These are phyloP conservation scores for Tripterygium wilfordii DNA, from an alignment of 177 flowering plant species.

Conservation along the genomic window DNA sequence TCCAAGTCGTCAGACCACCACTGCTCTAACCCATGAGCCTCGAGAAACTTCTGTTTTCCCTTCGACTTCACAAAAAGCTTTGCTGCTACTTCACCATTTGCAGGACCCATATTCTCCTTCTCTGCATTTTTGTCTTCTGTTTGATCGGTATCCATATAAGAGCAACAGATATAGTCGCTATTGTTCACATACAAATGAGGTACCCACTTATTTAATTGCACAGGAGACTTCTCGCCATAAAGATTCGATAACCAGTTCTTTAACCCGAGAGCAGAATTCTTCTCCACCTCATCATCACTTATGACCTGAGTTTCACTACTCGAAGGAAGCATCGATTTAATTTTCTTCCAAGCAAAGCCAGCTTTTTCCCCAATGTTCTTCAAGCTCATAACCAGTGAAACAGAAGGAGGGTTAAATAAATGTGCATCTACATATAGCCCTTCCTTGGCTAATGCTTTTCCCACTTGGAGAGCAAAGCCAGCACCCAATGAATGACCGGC, in stretches of 20 bases:
- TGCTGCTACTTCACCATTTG: constrained; percentile 34
- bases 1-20: constrained; percentile 97
- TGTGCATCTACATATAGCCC: constrained; percentile 82
- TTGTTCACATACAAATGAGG: constrained; percentile 89
- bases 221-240: constrained; percentile 41
- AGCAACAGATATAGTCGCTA: constrained; percentile 90
- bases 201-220: constrained; percentile 46
- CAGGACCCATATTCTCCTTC: constrained; percentile 37
- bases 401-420: constrained; percentile 94
- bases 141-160: constrained; percentile 48
- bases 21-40: constrained; percentile 91
- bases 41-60: constrained; percentile 84
- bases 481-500: constrained; percentile 97
- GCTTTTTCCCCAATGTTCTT: constrained; percentile 75
- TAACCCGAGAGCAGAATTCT: constrained; percentile 7
- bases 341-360: constrained; percentile 57
- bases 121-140: constrained; percentile 13
- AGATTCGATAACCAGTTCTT: constrained; percentile 58
- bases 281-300: constrained; percentile 13
- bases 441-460: constrained; percentile 79
- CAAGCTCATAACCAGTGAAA: constrained; percentile 76
- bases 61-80: constrained; percentile 81
- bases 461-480: constrained; percentile 92
- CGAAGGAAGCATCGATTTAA: constrained; percentile 65
- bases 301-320: constrained; percentile 19